These are phyloP conservation scores for Ustilago trichophora DNA, from an alignment of 1,284 basidiomycete species.

Conservation along the genomic window DNA sequence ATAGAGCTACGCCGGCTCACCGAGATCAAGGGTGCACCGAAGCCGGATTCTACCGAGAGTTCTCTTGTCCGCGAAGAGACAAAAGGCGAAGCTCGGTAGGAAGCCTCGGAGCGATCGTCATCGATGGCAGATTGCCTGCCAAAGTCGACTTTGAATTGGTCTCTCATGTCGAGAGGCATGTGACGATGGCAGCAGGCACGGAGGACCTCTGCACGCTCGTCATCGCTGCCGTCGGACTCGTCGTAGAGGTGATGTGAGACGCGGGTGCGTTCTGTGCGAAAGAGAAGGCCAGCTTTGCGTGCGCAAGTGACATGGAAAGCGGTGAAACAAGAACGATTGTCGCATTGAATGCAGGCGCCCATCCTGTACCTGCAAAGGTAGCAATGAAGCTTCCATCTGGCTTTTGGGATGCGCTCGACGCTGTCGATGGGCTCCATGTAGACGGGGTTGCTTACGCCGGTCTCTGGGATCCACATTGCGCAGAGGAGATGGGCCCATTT, in stretches of 20 bases:
- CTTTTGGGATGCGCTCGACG: constrained; percentile 85
- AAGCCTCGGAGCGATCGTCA: constrained; percentile 34
- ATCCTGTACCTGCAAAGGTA: constrained; percentile 81
- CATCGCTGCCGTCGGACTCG: constrained; percentile 45
- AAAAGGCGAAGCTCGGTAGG: constrained; percentile 30
- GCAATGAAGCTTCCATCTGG: constrained; percentile 89
- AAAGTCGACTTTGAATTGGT: constrained; percentile 46
- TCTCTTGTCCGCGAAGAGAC: constrained; percentile 39
- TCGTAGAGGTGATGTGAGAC: constrained; percentile 43
- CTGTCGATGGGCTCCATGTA: constrained; percentile 99
- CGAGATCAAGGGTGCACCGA: constrained; percentile 34
- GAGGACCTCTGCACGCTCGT: constrained; percentile 41
- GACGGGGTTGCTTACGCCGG: constrained; percentile 89
- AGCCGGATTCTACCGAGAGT: constrained; percentile 31
- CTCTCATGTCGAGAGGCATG: constrained; percentile 43
- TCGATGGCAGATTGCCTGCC: constrained; percentile 17
- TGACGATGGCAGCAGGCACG: constrained; percentile 63
- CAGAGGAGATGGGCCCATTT: constrained; percentile 97
- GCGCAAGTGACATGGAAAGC: constrained; percentile 98
- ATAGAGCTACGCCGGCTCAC: constrained; percentile 44
- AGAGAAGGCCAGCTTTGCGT: constrained; percentile 68
- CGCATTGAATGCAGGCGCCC: constrained; percentile 97
- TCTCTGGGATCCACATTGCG: constrained; percentile 97
- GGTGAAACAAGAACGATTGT: constrained; percentile 86
- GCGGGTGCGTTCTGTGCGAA: constrained; percentile 49